A percentile compares a stretch with the other conserved stretches of the same genome.
Evolutionary conservation across 78 protist genomes (phyloP).

Genomic region (Ministeria vibrans): DNA sequence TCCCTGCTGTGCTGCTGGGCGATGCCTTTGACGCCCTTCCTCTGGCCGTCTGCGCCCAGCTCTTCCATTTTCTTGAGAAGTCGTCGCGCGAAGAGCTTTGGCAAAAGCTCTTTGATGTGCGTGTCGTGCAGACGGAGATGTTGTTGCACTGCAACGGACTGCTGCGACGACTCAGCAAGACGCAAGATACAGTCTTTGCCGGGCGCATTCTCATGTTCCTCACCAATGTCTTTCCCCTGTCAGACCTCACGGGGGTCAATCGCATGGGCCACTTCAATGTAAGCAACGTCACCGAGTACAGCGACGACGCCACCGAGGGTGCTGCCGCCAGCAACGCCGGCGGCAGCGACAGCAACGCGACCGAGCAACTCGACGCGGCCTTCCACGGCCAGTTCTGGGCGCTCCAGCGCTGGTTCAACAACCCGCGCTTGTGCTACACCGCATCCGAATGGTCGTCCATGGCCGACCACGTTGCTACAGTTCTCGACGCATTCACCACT

Average conservation of each 20-base stretch:
- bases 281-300: not conserved
- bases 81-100: not conserved
- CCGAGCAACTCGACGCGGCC: not conserved
- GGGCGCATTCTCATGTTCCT: constrained; percentile 22
- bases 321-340: not conserved
- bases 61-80: not conserved
- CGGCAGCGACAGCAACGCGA: not conserved
- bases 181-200: constrained; percentile 7
- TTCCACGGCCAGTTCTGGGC: not conserved
- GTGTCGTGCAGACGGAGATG: not conserved
- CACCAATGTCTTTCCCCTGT: constrained; percentile 8
- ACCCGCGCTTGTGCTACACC: not conserved
- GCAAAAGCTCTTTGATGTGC: not conserved
- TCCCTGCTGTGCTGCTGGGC: not conserved
- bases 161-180: constrained; percentile 9
- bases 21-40: not conserved
- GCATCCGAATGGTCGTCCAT: not conserved
- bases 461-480: not conserved
- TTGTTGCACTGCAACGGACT: constrained; percentile 10
- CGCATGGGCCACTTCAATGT: not conserved
- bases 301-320: not conserved
- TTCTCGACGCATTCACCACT: not conserved
- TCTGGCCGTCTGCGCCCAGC: not conserved
- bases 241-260: constrained; percentile 21
- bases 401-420: not conserved